These are phyloP conservation scores for Candida fluviatilis DNA, from an alignment of 805 yeast species.

Conservation along the genomic window DNA sequence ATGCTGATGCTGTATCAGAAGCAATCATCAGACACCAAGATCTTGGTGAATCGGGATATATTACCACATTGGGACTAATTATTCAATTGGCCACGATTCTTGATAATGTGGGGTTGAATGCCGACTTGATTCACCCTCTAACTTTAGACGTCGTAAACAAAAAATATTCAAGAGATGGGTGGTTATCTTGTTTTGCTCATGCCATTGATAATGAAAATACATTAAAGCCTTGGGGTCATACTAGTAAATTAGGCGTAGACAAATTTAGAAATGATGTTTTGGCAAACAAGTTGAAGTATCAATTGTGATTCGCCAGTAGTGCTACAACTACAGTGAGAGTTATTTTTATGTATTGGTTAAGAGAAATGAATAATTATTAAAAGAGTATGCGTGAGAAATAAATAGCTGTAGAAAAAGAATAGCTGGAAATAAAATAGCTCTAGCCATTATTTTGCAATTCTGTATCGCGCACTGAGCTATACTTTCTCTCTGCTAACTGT, in stretches of 20 bases:
- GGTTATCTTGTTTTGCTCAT: slow-evolving; percentile 27
- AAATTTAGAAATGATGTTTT: slow-evolving; percentile 24
- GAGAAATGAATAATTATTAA: no score
- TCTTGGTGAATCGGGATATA: slow-evolving; percentile 27
- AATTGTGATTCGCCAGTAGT: no score
- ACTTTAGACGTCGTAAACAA: slow-evolving; percentile 24
- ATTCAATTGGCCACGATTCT: slow-evolving; percentile 29
- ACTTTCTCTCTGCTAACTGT: no score
- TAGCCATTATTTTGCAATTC: no score
- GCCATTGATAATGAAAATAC: slow-evolving; percentile 28
- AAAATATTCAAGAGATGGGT: slow-evolving; percentile 22
- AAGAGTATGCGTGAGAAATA: no score
- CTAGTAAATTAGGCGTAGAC: slow-evolving; percentile 27
- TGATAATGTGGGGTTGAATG: slow-evolving; percentile 28
- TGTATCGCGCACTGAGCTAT: no score
- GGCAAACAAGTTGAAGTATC: slow-evolving; percentile 17
- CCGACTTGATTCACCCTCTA: slow-evolving; percentile 22
- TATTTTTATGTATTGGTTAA: no score
- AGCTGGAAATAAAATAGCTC: no score
- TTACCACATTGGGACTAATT: slow-evolving; percentile 29
- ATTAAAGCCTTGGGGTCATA: slow-evolving; percentile 33
- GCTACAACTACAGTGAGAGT: no score
- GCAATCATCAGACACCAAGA: slow-evolving; percentile 34
- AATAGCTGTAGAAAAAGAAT: no score
- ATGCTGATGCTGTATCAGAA: slow-evolving; percentile 32